A percentile compares a stretch with the other conserved stretches of the same genome.
These are phyloP conservation scores for Plantago rigida DNA, from an alignment of 305 asterid genomes.

Conservation along the genomic window DNA sequence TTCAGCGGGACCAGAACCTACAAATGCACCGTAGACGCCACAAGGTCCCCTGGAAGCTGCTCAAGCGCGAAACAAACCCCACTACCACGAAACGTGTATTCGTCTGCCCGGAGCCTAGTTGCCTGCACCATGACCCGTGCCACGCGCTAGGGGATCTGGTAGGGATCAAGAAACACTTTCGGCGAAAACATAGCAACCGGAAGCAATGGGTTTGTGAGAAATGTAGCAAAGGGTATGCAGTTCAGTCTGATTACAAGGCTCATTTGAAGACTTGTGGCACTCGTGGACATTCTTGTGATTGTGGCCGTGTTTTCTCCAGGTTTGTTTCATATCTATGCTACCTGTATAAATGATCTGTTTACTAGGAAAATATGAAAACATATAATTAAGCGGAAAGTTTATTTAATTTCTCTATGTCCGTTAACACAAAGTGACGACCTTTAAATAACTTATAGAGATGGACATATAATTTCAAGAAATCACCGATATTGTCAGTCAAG, in stretches of 20 bases:
- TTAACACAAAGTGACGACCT: too few relatives aligned
- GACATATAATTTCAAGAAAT: too few relatives aligned
- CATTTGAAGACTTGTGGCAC: conserved; percentile 76
- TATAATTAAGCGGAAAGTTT: too few relatives aligned
- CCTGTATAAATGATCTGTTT: too few relatives aligned
- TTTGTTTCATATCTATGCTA: neutral
- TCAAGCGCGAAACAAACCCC: conserved; percentile 38
- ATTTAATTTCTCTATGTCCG: too few relatives aligned
- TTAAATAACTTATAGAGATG: too few relatives aligned
- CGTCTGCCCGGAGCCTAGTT: conserved; percentile 72
- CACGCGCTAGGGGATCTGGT: conserved; percentile 77
- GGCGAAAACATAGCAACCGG: conserved; percentile 61
- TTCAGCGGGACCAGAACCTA: conserved; percentile 67
- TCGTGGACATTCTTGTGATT: conserved; percentile 68
- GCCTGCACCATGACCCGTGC: conserved; percentile 68
- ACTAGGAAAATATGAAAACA: too few relatives aligned
- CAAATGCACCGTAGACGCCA: conserved; percentile 77
- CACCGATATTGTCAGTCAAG: too few relatives aligned
- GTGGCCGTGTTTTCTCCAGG: conserved; percentile 77
- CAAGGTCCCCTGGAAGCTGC: conserved; percentile 68
- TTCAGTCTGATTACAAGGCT: conserved; percentile 68
- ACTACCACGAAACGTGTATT: conserved; percentile 48
- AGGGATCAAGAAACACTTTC: conserved; percentile 68
- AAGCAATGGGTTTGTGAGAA: conserved; percentile 64
- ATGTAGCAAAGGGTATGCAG: conserved; percentile 67